These are phyloP conservation scores for Saturnispora silvae DNA, from an alignment of 805 yeast genomes.

Conservation along the genomic window DNA sequence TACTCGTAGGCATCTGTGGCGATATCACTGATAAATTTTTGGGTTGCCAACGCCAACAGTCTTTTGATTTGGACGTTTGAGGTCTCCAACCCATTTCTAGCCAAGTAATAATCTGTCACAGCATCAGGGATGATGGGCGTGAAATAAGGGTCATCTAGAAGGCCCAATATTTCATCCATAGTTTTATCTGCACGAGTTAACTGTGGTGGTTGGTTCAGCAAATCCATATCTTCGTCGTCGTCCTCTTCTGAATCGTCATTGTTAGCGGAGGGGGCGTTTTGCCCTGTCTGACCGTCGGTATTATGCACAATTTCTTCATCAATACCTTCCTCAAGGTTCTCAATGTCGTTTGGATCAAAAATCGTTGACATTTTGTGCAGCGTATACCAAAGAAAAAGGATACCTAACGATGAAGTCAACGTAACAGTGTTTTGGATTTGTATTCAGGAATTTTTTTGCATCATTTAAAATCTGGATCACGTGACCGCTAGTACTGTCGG, in stretches of 20 bases:
- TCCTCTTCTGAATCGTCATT: neutral
- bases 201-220: constrained; percentile 37
- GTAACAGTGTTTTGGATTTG: no score
- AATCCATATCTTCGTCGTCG: neutral
- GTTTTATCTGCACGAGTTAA: constrained; percentile 72
- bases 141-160: constrained; percentile 91
- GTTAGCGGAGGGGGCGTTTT: constrained; percentile 3
- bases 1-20: constrained; percentile 96
- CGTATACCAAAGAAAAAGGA: neutral
- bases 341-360: constrained; percentile 1
- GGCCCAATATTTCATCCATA: constrained; percentile 67
- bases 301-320: constrained; percentile 1
- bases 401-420: neutral
- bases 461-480: no score
- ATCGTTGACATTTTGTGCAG: neutral
- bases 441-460: no score
- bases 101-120: constrained; percentile 83
- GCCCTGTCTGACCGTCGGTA: neutral
- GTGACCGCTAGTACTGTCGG: no score
- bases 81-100: constrained; percentile 46
- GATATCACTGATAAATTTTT: constrained; percentile 85
- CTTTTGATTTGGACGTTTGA: constrained; percentile 72
- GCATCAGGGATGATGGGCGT: constrained; percentile 96
- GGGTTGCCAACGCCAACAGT: constrained; percentile 87
- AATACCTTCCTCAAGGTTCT: constrained; percentile 1